Evolutionary conservation across 2,329 filamentous ascomycete species (phyloP).

Genomic region (Colletotrichum australisinense): DNA sequence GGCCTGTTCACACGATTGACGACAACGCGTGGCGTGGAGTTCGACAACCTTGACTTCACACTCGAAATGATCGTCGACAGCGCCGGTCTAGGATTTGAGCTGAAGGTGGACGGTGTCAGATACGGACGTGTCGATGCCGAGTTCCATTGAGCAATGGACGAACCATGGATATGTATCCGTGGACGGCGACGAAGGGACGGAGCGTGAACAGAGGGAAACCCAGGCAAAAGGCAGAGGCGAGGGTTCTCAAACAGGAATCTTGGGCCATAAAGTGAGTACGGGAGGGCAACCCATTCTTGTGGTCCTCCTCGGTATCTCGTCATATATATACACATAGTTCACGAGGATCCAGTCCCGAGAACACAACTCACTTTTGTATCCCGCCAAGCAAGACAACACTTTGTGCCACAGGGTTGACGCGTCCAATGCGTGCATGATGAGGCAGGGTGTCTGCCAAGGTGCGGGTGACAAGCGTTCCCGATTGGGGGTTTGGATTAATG

Average conservation of each 20-base stretch:
- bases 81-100: constrained; percentile 79
- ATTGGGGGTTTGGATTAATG: not conserved
- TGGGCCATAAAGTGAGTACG: not conserved
- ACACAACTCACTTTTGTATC: constrained; percentile 1
- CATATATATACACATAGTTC: constrained; percentile 14
- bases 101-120: constrained; percentile 81
- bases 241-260: constrained; percentile 15
- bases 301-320: not conserved
- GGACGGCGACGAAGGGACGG: not conserved
- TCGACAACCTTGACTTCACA: constrained; percentile 85
- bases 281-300: not conserved
- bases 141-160: constrained; percentile 67
- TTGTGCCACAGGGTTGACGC: constrained; percentile 23
- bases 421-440: not conserved
- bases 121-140: constrained; percentile 84
- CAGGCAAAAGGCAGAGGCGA: not conserved
- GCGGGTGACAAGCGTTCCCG: not conserved
- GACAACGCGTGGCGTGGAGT: constrained; percentile 83
- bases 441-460: not conserved
- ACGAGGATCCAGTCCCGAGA: constrained; percentile 16
- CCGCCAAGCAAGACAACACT: constrained; percentile 6
- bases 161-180: not conserved
- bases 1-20: constrained; percentile 80
- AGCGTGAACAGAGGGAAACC: not conserved
- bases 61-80: constrained; percentile 87